Evolutionary conservation across 2,329 filamentous ascomycete genomes (phyloP), one percentile per base, ranked within the genome.

Genomic region (Botrytis sinoallii): DNA sequence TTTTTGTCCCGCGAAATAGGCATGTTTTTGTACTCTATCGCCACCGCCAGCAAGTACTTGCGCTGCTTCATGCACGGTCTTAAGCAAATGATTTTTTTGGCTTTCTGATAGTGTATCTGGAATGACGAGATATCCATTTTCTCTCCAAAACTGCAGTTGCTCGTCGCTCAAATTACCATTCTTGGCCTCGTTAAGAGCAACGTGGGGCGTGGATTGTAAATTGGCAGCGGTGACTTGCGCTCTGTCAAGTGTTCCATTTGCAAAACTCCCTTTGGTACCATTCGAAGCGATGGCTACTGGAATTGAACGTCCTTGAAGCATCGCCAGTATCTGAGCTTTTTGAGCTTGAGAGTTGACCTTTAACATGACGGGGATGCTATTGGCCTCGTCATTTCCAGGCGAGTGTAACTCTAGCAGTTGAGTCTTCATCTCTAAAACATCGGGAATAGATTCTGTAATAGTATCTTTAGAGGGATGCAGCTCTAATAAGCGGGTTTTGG

Each of bases 131-230:
- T 70, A 70, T 7, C 57, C 68, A 38, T 70, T 70, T 29, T 70
- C 68, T 46, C 32, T 60, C 68, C 68, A 70, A 16, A 63, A 63
- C n/a, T 63, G 68, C 14, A 70, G 38, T 52, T 70, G 68, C n/a
- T 70, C 57, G 22, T 48, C 22, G 42, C 38, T 63, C 7, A 70
- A 38, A 40, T 29, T 1, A n/a, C 68, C 57, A n/a, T 29, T 29
- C 16, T 44, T 42, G 3, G 52, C 20, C 18, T 70, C 38, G 10
- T 69, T 12, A 7, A 20, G 16, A 20, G 48, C 16, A 22, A 57
- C 5, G 6, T 2, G 5, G 22, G 6, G 0, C 22, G 2, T 4
- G 14, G 32, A 25, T 4, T 40, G 32, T 16, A 38, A 40, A 22
- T 10, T 55, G 14, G 32, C 14, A 20, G 14, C 8, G 14, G 18